A percentile compares a stretch with the other conserved stretches of the same genome.
Conservation (phyloP, 2,329 filamentous ascomycete genomes). For the Cytospora paraplurivora region DNA sequence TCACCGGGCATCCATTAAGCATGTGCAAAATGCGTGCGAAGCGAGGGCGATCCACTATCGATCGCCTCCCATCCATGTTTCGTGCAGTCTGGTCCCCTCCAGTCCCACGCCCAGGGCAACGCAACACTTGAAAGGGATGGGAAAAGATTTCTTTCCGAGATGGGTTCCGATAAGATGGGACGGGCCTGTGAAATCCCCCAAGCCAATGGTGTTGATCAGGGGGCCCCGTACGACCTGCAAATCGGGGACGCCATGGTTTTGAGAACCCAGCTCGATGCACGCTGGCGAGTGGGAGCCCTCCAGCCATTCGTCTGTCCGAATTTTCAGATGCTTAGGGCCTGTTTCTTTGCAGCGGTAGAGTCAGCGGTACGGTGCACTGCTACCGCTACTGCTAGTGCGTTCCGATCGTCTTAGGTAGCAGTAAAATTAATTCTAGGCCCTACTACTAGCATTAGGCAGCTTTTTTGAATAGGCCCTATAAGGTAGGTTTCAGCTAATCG, state of each 20-base stretch:
- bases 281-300: slow-evolving; percentile 17
- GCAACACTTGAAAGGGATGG: neutral
- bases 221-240: slow-evolving; percentile 12
- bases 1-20: slow-evolving; percentile 18
- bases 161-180: slow-evolving; percentile 25
- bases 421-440: no score
- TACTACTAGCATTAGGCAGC: no score
- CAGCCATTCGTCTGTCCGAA: slow-evolving; percentile 19
- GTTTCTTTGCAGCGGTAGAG: no score
- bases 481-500: no score
- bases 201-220: slow-evolving; percentile 20
- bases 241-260: slow-evolving; percentile 17
- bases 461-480: no score
- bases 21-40: slow-evolving; percentile 15
- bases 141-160: slow-evolving; percentile 20
- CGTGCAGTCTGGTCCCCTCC: slow-evolving; percentile 4
- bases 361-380: no score
- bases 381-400: no score
- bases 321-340: neutral
- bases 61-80: slow-evolving; percentile 20
- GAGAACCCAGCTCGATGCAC: slow-evolving; percentile 12
- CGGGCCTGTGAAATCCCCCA: slow-evolving; percentile 8
- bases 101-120: neutral
- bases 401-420: no score
- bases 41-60: slow-evolving; percentile 20